phyloP scores from a whole-genome alignment of 2,329 filamentous ascomycete species.

The Juglanconis juglandina region DNA sequence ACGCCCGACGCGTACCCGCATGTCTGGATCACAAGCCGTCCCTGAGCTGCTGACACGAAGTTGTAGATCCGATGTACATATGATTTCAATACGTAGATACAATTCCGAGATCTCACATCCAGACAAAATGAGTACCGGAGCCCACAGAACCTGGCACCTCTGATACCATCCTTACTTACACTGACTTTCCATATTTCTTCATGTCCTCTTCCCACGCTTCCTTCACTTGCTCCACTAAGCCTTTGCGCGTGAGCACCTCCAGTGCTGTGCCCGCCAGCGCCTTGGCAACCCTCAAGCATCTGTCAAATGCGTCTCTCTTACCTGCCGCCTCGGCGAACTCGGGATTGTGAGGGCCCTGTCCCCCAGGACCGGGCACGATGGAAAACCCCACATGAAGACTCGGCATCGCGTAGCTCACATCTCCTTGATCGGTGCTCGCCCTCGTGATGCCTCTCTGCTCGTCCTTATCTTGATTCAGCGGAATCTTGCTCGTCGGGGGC shows the following conservation, averaged over 20 bases:
- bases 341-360: conserved; percentile 48
- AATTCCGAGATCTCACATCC: too few relatives aligned
- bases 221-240: conserved; percentile 40
- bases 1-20: too few relatives aligned
- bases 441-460: conserved; percentile 39
- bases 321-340: conserved; percentile 50
- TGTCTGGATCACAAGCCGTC: too few relatives aligned
- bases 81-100: too few relatives aligned
- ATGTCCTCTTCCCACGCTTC: conserved; percentile 34
- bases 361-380: conserved; percentile 42
- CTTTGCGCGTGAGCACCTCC: conserved; percentile 41
- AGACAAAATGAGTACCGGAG: too few relatives aligned
- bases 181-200: conserved; percentile 9
- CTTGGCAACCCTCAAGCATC: conserved; percentile 45
- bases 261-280: conserved; percentile 45
- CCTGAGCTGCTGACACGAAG: too few relatives aligned
- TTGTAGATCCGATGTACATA: too few relatives aligned
- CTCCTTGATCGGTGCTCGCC: conserved; percentile 58
- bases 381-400: conserved; percentile 51
- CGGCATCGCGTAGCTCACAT: conserved; percentile 56
- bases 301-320: conserved; percentile 43
- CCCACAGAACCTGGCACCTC: too few relatives aligned
- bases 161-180: not conserved
- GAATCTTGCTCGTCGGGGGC: conserved; percentile 13
- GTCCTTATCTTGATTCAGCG: conserved; percentile 36